Percentiles rank a stretch among this genome's conserved stretches.
Evolutionary conservation across 371 early-diverging fungal species (phyloP).

Genomic region (Actinomortierella wolfii): DNA sequence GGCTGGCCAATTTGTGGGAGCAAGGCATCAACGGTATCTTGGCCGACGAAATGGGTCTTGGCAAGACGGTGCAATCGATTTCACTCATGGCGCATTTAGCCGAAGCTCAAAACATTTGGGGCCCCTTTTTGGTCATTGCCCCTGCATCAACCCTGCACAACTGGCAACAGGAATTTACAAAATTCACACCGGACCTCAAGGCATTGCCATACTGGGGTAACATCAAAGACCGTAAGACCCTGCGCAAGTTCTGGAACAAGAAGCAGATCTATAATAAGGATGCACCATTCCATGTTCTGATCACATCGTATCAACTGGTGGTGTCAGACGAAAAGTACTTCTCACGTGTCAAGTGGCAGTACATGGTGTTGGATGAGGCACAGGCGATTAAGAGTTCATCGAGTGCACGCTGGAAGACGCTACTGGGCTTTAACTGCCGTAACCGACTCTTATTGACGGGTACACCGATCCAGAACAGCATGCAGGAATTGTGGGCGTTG

Average conservation of each 20-base stretch:
- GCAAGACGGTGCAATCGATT: conserved; percentile 95
- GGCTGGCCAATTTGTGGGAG: conserved; percentile 97
- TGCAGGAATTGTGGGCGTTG: conserved; percentile 97
- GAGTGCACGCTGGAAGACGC: conserved; percentile 90
- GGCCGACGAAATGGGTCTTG: conserved; percentile 81
- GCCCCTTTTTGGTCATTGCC: conserved; percentile 96
- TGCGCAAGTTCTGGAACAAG: conserved; percentile 85
- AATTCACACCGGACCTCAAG: conserved; percentile 90
- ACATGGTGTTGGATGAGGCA: conserved; percentile 98
- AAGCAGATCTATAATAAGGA: conserved; percentile 80
- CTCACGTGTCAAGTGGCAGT: conserved; percentile 94
- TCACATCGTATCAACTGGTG: conserved; percentile 94
- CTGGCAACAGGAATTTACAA: conserved; percentile 95
- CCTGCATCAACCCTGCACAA: conserved; percentile 97
- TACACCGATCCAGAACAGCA: conserved; percentile 97
- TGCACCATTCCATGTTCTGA: conserved; percentile 90
- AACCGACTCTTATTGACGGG: conserved; percentile 95
- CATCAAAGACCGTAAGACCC: conserved; percentile 83
- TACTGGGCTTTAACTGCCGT: conserved; percentile 91
- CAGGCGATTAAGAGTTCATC: conserved; percentile 96
- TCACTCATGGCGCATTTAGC: conserved; percentile 91
- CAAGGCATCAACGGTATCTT: conserved; percentile 98
- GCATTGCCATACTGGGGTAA: conserved; percentile 94
- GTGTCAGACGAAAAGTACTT: conserved; percentile 89
- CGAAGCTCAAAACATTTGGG: conserved; percentile 90